Conservation (phyloP, 371 early-diverging fungal genomes). For the Capillidium heterosporum region DNA sequence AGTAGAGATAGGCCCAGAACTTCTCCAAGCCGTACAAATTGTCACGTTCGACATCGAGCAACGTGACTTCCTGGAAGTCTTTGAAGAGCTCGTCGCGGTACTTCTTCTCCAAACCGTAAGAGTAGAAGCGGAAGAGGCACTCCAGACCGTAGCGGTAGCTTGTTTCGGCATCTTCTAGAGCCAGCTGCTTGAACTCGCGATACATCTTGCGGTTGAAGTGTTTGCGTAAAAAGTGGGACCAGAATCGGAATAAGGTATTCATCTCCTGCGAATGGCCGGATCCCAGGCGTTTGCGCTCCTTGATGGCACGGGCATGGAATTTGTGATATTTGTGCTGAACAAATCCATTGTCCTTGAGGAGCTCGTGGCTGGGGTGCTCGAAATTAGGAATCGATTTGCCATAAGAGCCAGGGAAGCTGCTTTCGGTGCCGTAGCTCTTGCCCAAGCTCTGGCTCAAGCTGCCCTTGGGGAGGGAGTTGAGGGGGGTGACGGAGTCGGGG, state of each 20-base stretch:
- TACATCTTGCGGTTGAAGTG: constrained; percentile 87
- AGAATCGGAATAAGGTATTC: constrained; percentile 95
- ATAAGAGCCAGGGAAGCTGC: constrained; percentile 25
- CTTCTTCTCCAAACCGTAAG: constrained; percentile 82
- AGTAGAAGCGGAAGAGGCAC: constrained; percentile 91
- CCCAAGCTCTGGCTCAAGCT: neutral
- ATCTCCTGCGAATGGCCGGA: constrained; percentile 90
- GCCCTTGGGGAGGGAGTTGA: constrained; percentile 3
- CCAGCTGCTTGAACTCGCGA: constrained; percentile 73
- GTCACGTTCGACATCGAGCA: constrained; percentile 50
- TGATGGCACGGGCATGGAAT: constrained; percentile 85
- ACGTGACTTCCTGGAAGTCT: constrained; percentile 73
- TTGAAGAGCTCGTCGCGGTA: constrained; percentile 68
- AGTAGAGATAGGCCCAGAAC: constrained; percentile 88
- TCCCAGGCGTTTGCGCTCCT: constrained; percentile 80
- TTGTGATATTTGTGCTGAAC: constrained; percentile 89
- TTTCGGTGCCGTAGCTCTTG: constrained; percentile 7
- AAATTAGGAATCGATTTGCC: constrained; percentile 62
- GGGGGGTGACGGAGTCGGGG: neutral
- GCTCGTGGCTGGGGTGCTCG: constrained; percentile 88
- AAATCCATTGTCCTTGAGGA: constrained; percentile 86
- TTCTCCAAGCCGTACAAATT: constrained; percentile 85
- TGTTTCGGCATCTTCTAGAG: constrained; percentile 77
- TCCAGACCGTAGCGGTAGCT: constrained; percentile 90
- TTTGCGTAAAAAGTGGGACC: constrained; percentile 94